A percentile compares a stretch with the other conserved stretches of the same genome.
Evolutionary conservation across 352 stramenopile species (phyloP).

Genomic region (Phytophthora litchii): DNA sequence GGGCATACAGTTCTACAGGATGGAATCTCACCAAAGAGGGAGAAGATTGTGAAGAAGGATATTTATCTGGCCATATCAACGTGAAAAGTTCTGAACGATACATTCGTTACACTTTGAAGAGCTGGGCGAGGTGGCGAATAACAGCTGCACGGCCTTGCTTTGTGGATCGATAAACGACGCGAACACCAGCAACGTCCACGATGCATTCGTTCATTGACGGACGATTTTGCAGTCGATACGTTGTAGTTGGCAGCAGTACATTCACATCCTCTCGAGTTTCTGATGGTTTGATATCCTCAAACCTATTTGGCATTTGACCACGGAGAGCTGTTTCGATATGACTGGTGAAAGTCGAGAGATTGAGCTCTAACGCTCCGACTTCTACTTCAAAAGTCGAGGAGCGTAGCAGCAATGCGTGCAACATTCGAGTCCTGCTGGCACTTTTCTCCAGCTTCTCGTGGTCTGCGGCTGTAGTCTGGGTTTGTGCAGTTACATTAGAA

Average conservation of each 20-base stretch:
- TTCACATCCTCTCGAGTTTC: conserved; percentile 55
- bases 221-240: conserved; percentile 51
- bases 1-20: conserved; percentile 6
- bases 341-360: conserved; percentile 51
- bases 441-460: conserved; percentile 32
- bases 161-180: conserved; percentile 61
- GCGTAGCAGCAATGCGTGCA: conserved; percentile 63
- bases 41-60: conserved; percentile 21
- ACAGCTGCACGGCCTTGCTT: conserved; percentile 61
- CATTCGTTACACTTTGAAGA: conserved; percentile 25
- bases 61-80: conserved; percentile 73
- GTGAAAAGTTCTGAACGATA: conserved; percentile 34
- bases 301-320: not conserved
- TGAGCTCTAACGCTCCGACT: conserved; percentile 48
- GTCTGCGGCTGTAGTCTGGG: not conserved
- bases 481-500: conserved; percentile 2
- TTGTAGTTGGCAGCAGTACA: conserved; percentile 39
- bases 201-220: conserved; percentile 62
- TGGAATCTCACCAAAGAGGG: conserved; percentile 8
- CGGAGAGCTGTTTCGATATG: conserved; percentile 46
- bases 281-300: conserved; percentile 14
- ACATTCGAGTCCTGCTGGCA: conserved; percentile 45
- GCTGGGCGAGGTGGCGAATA: conserved; percentile 52
- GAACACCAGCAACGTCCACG: conserved; percentile 47
- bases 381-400: conserved; percentile 60